phyloP scores from a whole-genome alignment of 331 rosid species.

The Pyracantha coccinea region DNA sequence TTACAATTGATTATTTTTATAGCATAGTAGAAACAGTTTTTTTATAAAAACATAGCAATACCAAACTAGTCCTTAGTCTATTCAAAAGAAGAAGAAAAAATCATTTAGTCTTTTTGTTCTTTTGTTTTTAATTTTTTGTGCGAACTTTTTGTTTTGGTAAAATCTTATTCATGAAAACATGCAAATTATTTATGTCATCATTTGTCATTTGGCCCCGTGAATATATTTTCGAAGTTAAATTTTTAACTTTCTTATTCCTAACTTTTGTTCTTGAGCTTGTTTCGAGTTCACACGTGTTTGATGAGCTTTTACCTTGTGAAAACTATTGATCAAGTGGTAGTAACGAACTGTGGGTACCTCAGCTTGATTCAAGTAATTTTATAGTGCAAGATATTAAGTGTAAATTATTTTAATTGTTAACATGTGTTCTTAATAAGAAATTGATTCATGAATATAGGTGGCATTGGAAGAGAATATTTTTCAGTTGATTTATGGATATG shows the following conservation, averaged over 20 bases:
- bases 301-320: not conserved
- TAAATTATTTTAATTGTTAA: not conserved
- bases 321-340: not conserved
- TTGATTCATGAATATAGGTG: not conserved
- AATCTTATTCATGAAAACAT: not conserved
- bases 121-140: not conserved
- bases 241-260: not conserved
- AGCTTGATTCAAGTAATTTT: not conserved
- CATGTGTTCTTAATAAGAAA: not conserved
- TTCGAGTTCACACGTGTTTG: not conserved
- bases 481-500: not conserved
- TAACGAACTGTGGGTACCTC: not conserved
- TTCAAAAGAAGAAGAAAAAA: too few relatives aligned
- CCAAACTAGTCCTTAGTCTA: not conserved
- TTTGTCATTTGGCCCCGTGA: not conserved
- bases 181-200: not conserved
- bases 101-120: not conserved
- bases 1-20: too few relatives aligned
- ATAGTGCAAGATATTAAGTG: not conserved
- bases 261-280: not conserved
- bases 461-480: not conserved
- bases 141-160: not conserved
- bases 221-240: not conserved
- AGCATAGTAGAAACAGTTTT: accelerated
- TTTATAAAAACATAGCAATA: too few relatives aligned